These are phyloP conservation scores for Sanguinoderma infundibulare DNA, from an alignment of 1,284 basidiomycete species.

Conservation along the genomic window DNA sequence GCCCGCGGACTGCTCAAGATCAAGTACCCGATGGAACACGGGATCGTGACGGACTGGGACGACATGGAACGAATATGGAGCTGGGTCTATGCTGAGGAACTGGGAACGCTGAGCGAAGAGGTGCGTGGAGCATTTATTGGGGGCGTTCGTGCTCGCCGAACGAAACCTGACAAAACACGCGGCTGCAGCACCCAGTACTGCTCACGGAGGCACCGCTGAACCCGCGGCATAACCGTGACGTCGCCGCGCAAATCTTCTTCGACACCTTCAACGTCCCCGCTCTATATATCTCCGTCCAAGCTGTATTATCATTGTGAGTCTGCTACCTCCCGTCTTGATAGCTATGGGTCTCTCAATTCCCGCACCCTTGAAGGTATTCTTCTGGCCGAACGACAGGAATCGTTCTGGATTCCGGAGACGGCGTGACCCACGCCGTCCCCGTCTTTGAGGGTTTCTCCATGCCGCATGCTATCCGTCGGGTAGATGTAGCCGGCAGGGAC, in stretches of 20 bases:
- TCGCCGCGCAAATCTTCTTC: constrained; percentile 97
- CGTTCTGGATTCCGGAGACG: constrained; percentile 98
- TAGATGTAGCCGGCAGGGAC: constrained; percentile 97
- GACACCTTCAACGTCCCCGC: constrained; percentile 99
- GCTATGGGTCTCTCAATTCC: not conserved
- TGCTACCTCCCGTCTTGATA: constrained; percentile 1
- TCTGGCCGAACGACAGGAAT: constrained; percentile 99
- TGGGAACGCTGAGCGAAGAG: constrained; percentile 95
- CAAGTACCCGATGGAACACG: constrained; percentile 98
- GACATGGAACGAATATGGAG: constrained; percentile 99
- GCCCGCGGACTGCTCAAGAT: constrained; percentile 94
- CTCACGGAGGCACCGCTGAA: constrained; percentile 96
- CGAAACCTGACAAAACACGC: constrained; percentile 4
- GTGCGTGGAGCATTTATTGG: constrained; percentile 48
- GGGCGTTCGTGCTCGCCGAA: constrained; percentile 19
- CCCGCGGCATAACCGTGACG: constrained; percentile 91
- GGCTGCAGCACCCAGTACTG: constrained; percentile 89
- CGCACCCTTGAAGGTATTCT: constrained; percentile 76
- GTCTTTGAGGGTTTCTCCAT: constrained; percentile 99
- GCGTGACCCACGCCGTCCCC: constrained; percentile 98
- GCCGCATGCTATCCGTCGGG: constrained; percentile 95
- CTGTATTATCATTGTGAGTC: constrained; percentile 91
- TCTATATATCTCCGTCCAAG: constrained; percentile 96
- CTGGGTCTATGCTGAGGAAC: constrained; percentile 94
- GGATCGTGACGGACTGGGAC: constrained; percentile 95